phyloP scores from a whole-genome alignment of 2,329 filamentous ascomycete genomes.

The Colletotrichum agaves region DNA sequence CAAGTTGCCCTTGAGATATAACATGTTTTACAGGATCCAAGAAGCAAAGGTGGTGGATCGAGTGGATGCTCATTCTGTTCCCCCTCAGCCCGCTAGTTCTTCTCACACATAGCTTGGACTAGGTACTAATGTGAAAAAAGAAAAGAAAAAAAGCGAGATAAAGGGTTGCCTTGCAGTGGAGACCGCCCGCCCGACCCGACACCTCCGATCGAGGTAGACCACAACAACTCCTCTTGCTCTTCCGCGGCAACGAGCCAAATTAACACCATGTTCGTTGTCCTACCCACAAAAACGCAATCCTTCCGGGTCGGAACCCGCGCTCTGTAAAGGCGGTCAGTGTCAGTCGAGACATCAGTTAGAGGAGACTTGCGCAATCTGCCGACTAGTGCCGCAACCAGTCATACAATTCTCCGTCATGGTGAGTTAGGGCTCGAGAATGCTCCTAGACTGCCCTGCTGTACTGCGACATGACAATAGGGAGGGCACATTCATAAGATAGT shows the following conservation, averaged over 20 bases:
- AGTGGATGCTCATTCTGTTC: constrained; percentile 3
- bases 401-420: too few relatives aligned
- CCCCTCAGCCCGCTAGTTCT: not conserved
- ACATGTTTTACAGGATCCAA: not conserved
- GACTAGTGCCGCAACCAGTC: too few relatives aligned
- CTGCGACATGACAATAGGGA: too few relatives aligned
- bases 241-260: constrained; percentile 7
- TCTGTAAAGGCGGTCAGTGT: constrained; percentile 12
- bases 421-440: too few relatives aligned
- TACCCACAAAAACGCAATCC: constrained; percentile 15
- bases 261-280: constrained; percentile 6
- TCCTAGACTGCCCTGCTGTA: too few relatives aligned
- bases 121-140: not conserved
- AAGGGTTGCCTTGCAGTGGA: constrained; percentile 7
- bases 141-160: not conserved
- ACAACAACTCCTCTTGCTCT: not conserved
- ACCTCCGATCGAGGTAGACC: constrained; percentile 9
- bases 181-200: not conserved
- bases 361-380: too few relatives aligned
- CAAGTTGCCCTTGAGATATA: constrained; percentile 35
- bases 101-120: too few relatives aligned
- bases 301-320: not conserved
- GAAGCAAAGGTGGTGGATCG: not conserved
- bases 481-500: too few relatives aligned
- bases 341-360: too few relatives aligned